Conservation (phyloP, 257 asterid genomes). For the Nicotiana obtusifolia region DNA sequence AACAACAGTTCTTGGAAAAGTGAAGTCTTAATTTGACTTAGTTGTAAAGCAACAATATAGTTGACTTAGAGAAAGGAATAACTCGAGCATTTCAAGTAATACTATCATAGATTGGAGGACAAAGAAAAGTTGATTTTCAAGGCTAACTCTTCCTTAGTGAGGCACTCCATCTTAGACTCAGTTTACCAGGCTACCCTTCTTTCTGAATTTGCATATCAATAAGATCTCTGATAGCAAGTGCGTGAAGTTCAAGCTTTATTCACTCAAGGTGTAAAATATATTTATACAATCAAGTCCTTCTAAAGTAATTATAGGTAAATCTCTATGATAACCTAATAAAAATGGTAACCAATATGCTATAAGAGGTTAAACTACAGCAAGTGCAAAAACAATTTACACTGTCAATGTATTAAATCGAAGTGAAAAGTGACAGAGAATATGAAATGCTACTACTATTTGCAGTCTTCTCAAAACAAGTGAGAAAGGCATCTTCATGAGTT, state of each 20-base stretch:
- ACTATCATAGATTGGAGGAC: neutral
- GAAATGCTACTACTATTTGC: neutral
- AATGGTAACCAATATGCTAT: neutral
- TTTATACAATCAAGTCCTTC: neutral
- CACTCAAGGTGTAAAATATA: neutral
- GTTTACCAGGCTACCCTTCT: neutral
- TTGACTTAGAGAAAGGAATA: neutral
- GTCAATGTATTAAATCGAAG: neutral
- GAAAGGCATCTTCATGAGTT: neutral
- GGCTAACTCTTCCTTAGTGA: neutral
- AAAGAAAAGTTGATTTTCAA: neutral
- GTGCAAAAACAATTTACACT: too few relatives aligned
- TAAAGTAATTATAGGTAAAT: neutral
- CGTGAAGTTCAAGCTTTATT: neutral
- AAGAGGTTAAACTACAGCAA: neutral
- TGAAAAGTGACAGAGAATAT: neutral
- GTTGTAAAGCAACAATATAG: neutral
- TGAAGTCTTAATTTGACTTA: neutral
- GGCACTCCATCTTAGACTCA: neutral
- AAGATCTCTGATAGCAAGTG: neutral
- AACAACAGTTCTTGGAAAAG: neutral
- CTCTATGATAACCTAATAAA: neutral
- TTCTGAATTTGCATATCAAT: neutral
- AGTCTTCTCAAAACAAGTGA: neutral
- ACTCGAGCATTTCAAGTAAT: neutral